Base-by-base conservation (phyloP, 192 early-diverging fungal species). In the Backusella mclennaniae region DNA sequence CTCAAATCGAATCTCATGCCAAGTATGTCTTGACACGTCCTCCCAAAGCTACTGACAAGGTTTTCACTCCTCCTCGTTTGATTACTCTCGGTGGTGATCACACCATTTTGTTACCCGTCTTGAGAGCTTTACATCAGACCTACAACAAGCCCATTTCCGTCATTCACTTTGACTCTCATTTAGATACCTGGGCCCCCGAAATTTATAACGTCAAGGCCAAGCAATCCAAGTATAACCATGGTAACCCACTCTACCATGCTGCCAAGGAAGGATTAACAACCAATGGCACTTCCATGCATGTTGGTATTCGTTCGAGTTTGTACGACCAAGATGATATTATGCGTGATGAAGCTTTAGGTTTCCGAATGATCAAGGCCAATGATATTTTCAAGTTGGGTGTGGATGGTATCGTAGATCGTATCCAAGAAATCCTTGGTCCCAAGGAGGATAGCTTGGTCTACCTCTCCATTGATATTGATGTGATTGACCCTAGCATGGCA, bases 401-500 rank as follows among this genome's bases (percentile, higher is more conserved):
- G 26, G 74, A 84, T 31, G 83, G 83, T 26, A 83, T 84, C 29
- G 74, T 81, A 2, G 70, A 85, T 3, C 68, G 74, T 12, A 84
- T 84, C 36, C 52, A 80, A 21, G 74, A 85, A 41, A 67, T 82
- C 6, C 26, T 84, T 5, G 77, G 77, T 7, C 39, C 59, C 23
- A 74, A 72, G 38, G 66, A 80, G 2, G 79, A 80, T 29, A 69
- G 68, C 7, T 41, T 84, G 11, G 78, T 84, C 9, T 84, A 84
- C 19, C 44, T 84, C 1, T 84, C 83, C 0, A 82, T 84, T 70
- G 83, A 84, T 42, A 84, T 84, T 66, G 83, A 84, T 76, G 83
- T 84, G 21, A 69, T 84, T 76, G 83, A 84, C 63, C 83, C 83
- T 8, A 77, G 75, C 35, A 66, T 74, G 49, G 78, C 78, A 35